A percentile compares a stretch with the other conserved stretches of the same genome.
Conservation (phyloP, 768 basidiomycete genomes). For the Suillus discolor region DNA sequence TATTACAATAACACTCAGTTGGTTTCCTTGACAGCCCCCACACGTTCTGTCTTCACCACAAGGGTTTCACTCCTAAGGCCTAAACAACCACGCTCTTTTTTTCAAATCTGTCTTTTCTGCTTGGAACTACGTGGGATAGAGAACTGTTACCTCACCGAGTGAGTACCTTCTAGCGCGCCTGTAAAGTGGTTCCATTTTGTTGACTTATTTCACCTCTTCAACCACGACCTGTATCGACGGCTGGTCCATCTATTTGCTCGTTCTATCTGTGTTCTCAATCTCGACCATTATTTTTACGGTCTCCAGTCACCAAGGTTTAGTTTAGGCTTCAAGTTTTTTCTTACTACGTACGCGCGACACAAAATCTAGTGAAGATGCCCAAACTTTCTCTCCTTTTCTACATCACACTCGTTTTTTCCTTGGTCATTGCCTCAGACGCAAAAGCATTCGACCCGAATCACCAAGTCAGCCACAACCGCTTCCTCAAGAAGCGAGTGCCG, state of each 20-base stretch:
- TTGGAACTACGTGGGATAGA: neutral
- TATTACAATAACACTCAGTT: neutral
- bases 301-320: neutral
- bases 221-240: slow-evolving; percentile 3
- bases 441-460: slow-evolving; percentile 44
- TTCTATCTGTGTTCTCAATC: neutral
- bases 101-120: slow-evolving; percentile 5
- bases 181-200: slow-evolving; percentile 1
- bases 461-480: slow-evolving; percentile 60
- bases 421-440: slow-evolving; percentile 49
- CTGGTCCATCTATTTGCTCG: neutral
- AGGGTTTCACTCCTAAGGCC: neutral
- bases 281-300: neutral
- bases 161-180: slow-evolving; percentile 1
- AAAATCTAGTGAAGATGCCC: slow-evolving; percentile 45
- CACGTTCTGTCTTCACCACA: neutral
- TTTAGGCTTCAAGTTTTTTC: neutral
- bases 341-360: slow-evolving; percentile 11
- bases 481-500: slow-evolving; percentile 67
- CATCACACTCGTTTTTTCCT: slow-evolving; percentile 54
- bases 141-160: slow-evolving; percentile 2
- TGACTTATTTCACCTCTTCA: slow-evolving; percentile 4
- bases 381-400: slow-evolving; percentile 66
- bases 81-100: slow-evolving; percentile 1
- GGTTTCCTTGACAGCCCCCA: slow-evolving; percentile 3